These are phyloP conservation scores for Ceratobasidium sp. DNA, from an alignment of 1,284 basidiomycete genomes.

Conservation along the genomic window DNA sequence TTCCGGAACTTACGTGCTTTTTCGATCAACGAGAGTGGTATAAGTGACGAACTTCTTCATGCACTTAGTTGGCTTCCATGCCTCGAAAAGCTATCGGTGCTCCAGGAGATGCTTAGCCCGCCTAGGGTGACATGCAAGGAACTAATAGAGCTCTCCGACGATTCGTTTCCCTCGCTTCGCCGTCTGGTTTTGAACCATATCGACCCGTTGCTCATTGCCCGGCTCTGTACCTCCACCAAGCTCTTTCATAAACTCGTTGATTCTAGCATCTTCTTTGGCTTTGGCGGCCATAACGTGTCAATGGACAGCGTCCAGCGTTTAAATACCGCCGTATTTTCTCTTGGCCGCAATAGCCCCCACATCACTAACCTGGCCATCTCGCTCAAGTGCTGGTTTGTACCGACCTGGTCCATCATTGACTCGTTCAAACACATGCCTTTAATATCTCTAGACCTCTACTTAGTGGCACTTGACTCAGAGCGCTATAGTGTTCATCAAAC, in stretches of 20 bases:
- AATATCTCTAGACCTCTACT: too few species aligned
- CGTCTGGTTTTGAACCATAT: not conserved
- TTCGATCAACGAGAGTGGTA: not conserved
- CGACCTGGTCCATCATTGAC: too few species aligned
- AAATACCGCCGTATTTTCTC: not conserved
- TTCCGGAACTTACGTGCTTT: not conserved
- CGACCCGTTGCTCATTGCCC: not conserved
- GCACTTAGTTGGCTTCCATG: not conserved
- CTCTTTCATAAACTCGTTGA: not conserved
- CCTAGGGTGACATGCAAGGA: too few species aligned
- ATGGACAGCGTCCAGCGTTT: too few species aligned
- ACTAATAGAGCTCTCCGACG: not conserved
- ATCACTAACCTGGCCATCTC: too few species aligned
- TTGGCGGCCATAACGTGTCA: too few species aligned
- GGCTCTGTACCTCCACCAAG: not conserved
- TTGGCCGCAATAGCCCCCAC: not conserved
- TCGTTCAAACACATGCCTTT: too few species aligned
- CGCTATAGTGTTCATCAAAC: too few species aligned
- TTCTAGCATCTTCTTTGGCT: not conserved
- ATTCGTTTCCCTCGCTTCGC: not conserved
- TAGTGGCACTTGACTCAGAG: too few species aligned
- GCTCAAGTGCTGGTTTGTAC: too few species aligned
- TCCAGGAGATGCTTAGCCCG: too few species aligned
- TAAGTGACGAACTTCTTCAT: not conserved
- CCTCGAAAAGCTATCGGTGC: not conserved